phyloP scores from a whole-genome alignment of 2,329 filamentous ascomycete genomes.

The Aspergillus intermedius region DNA sequence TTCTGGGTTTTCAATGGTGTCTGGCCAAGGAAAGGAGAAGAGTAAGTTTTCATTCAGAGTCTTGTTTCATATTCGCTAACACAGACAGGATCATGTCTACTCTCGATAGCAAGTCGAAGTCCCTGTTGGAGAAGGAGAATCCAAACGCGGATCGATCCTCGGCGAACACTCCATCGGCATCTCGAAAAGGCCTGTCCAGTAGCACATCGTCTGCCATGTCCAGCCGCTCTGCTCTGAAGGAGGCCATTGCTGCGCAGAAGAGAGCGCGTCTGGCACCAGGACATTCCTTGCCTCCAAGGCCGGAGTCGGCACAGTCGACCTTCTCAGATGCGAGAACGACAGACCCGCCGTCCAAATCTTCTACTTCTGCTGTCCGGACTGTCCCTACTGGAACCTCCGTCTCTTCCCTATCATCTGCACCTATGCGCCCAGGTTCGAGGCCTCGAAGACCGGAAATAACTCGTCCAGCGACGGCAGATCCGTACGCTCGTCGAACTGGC shows the following conservation, averaged over 20 bases:
- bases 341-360: conserved; percentile 26
- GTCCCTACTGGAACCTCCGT: conserved; percentile 31
- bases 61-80: conserved; percentile 14
- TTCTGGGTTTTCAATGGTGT: conserved; percentile 77
- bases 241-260: conserved; percentile 78
- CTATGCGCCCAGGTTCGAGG: conserved; percentile 45
- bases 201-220: conserved; percentile 12
- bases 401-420: conserved; percentile 52
- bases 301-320: conserved; percentile 52
- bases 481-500: conserved; percentile 38
- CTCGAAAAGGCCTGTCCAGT: conserved; percentile 13
- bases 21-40: conserved; percentile 72
- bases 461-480: conserved; percentile 30
- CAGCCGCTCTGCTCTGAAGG: conserved; percentile 58
- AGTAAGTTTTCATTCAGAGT: conserved; percentile 45
- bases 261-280: conserved; percentile 44
- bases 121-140: conserved; percentile 80
- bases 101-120: conserved; percentile 72
- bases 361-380: conserved; percentile 20
- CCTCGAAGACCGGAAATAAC: conserved; percentile 31
- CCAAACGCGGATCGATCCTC: conserved; percentile 33
- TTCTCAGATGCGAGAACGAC: conserved; percentile 39
- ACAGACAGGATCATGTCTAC: conserved; percentile 63
- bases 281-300: conserved; percentile 41
- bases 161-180: conserved; percentile 10